A percentile compares a stretch with the other conserved stretches of the same genome.
These are phyloP conservation scores for Dactylellina leptospora DNA, from an alignment of 2,329 filamentous ascomycete genomes.

Conservation along the genomic window DNA sequence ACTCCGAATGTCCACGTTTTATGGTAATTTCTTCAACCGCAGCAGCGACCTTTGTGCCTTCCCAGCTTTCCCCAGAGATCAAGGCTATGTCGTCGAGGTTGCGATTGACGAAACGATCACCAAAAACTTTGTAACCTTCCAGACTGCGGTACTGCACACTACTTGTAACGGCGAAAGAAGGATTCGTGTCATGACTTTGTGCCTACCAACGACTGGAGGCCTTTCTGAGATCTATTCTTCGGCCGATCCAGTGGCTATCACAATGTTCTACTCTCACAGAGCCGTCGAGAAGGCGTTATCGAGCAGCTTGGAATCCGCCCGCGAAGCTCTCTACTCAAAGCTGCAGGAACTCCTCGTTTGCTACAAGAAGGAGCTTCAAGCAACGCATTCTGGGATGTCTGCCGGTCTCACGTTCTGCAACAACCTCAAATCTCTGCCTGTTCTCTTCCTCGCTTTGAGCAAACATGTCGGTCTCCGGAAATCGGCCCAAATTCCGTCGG, in stretches of 20 bases:
- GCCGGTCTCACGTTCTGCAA: slow-evolving; percentile 90
- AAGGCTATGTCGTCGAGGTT: slow-evolving; percentile 97
- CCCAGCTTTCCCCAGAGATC: slow-evolving; percentile 95
- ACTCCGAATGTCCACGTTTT: slow-evolving; percentile 95
- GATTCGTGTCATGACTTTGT: slow-evolving; percentile 91
- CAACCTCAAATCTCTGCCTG: slow-evolving; percentile 85
- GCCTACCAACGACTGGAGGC: slow-evolving; percentile 89
- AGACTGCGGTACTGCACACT: slow-evolving; percentile 93
- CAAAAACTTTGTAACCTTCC: slow-evolving; percentile 90
- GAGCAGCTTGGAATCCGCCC: slow-evolving; percentile 85
- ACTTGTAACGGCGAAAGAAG: slow-evolving; percentile 96
- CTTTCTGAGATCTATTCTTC: slow-evolving; percentile 92
- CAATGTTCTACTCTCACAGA: slow-evolving; percentile 96
- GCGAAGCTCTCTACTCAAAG: slow-evolving; percentile 90
- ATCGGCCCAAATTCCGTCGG: slow-evolving; percentile 90
- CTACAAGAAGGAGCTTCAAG: slow-evolving; percentile 95
- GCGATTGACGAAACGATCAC: slow-evolving; percentile 94
- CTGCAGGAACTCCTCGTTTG: slow-evolving; percentile 90
- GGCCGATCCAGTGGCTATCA: slow-evolving; percentile 91
- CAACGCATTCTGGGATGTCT: slow-evolving; percentile 87
- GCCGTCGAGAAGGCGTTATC: slow-evolving; percentile 89
- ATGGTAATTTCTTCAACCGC: slow-evolving; percentile 99
- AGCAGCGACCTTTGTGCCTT: slow-evolving; percentile 98
- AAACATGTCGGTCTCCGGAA: slow-evolving; percentile 92
- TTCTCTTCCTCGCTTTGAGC: slow-evolving; percentile 91